Base-by-base conservation (phyloP, 2,329 filamentous ascomycete species). In the Diaporthe ilicicola region DNA sequence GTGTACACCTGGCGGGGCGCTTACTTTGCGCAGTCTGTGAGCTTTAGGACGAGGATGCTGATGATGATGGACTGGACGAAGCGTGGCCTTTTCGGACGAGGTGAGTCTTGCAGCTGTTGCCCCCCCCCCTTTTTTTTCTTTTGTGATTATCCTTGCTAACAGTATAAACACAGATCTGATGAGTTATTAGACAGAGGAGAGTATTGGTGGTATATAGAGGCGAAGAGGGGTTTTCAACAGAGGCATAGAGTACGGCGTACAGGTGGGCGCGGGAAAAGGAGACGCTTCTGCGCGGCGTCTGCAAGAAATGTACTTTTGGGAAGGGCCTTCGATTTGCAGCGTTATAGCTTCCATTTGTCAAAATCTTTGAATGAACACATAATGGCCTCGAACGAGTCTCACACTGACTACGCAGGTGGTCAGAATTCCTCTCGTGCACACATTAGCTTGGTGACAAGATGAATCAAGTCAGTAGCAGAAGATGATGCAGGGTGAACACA, bases 41-140 rank as follows among this genome's bases (percentile, higher is more conserved):
- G 95, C 81, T 88, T 98, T 72, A 87, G 96, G 75, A 99, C 96
- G 32, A 89, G 95, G 73, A 89, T 94, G 74, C 82, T 99, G 78
- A 86, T 99, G 82, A 94, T 94, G 22, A 98, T 99, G 96, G 96
- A 99, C 81, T 99, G 96, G 96, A 91, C 90, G n/a, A 99, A 98
- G 89, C 88, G 97, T 79, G 93, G 94, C 15, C 82, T 99, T 27
- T 99, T 99, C 84, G 96, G 96, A 75, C 89, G 96, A 91, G 96
- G 95, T 98, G 83, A 85, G 91, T 85, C 70, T 55, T 13, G 22
- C 34, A 10, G 5, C n/a, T n/a, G n/a, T n/a, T n/a, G 6, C 32
- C 67, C 51, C 1, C 17, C 53, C 5, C 8, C 56, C 22, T 29
- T 69, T 32, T 24, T 22, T 10, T 32, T 44, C n/a, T 53, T 10